Conservation (phyloP, 2,329 filamentous ascomycete genomes). For the Alternaria atra region DNA sequence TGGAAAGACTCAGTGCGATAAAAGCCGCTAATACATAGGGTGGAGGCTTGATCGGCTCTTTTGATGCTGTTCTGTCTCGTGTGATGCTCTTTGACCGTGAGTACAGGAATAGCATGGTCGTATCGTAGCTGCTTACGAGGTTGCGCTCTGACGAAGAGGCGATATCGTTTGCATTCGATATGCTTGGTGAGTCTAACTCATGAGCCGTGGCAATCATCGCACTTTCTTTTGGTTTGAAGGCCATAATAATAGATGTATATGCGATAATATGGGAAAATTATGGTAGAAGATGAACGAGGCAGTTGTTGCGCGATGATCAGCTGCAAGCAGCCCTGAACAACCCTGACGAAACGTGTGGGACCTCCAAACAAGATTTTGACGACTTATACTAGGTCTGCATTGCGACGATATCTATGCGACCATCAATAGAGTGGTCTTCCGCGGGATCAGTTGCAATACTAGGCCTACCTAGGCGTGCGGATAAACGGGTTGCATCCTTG, state of each 20-base stretch:
- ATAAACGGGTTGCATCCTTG: background rate
- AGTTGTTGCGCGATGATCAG: background rate
- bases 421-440: background rate
- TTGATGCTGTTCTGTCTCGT: background rate
- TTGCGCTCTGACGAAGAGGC: background rate
- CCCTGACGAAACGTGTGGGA: background rate
- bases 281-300: background rate
- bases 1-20: constrained; percentile 43
- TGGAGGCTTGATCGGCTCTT: background rate
- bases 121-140: background rate
- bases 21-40: constrained; percentile 35
- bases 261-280: background rate
- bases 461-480: background rate
- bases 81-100: background rate
- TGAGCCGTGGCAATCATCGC: background rate
- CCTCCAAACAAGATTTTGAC: background rate
- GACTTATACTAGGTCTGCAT: background rate
- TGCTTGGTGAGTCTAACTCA: background rate
- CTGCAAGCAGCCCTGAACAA: background rate
- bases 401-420: background rate
- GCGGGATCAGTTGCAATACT: background rate
- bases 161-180: background rate
- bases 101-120: background rate
- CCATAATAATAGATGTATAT: background rate
- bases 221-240: background rate